phyloP scores from a whole-genome alignment of 2,329 filamentous ascomycete species.

The Aspergillus vadensis region DNA sequence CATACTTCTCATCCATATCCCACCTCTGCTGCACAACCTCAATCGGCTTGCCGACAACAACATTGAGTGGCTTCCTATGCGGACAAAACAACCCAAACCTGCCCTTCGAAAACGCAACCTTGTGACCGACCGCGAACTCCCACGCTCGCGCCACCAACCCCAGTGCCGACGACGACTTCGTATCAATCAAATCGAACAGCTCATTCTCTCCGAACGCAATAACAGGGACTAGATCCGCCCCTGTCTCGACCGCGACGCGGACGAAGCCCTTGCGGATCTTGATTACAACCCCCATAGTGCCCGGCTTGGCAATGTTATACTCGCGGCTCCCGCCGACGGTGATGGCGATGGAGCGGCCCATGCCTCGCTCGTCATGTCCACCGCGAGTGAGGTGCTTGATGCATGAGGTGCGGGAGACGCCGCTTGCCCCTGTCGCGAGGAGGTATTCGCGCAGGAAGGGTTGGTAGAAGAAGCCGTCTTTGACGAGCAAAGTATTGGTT shows the following conservation, averaged over 20 bases:
- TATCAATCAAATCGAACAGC: conserved; percentile 77
- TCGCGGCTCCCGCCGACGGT: conserved; percentile 85
- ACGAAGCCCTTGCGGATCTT: conserved; percentile 82
- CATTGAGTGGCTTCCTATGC: conserved; percentile 76
- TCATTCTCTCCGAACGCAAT: conserved; percentile 86
- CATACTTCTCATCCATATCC: conserved; percentile 66
- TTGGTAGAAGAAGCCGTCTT: conserved; percentile 82
- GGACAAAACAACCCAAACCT: conserved; percentile 79
- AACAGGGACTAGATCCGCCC: conserved; percentile 81
- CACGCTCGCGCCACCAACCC: conserved; percentile 57
- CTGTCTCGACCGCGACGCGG: conserved; percentile 78
- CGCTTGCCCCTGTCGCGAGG: conserved; percentile 72
- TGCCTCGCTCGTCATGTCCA: conserved; percentile 70
- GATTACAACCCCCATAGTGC: conserved; percentile 71
- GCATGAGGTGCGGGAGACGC: conserved; percentile 80
- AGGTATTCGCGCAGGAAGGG: conserved; percentile 85
- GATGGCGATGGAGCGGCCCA: conserved; percentile 84
- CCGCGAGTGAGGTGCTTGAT: conserved; percentile 75
- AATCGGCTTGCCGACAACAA: conserved; percentile 78
- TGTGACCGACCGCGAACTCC: conserved; percentile 71
- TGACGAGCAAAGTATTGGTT: conserved; percentile 79
- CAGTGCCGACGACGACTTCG: conserved; percentile 66
- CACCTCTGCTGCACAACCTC: conserved; percentile 57
- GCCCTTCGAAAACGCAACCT: conserved; percentile 81
- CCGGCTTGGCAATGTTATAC: conserved; percentile 76